Evolutionary conservation across 1,284 basidiomycete genomes (phyloP).

Genomic region (Ganoderma resinaceum): DNA sequence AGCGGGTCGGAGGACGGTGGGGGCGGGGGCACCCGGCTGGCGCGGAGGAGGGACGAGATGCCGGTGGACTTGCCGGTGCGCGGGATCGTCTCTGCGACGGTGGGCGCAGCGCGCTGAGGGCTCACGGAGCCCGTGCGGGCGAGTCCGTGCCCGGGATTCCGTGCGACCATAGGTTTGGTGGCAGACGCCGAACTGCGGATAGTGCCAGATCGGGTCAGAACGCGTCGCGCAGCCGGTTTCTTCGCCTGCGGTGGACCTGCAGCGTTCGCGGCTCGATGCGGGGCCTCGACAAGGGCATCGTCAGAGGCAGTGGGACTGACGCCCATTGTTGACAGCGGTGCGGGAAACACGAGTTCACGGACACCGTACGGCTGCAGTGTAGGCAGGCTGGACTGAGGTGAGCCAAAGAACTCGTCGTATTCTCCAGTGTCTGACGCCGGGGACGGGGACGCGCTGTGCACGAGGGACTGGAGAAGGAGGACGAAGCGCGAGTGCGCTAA

Average conservation of each 20-base stretch:
- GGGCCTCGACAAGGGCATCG: conserved; percentile 14
- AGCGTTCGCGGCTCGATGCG: neutral
- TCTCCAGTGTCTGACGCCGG: conserved; percentile 43
- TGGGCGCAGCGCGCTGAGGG: conserved; percentile 10
- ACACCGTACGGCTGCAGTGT: conserved; percentile 39
- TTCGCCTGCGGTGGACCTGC: conserved; percentile 4
- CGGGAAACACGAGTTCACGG: conserved; percentile 72
- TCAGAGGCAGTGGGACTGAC: conserved; percentile 16
- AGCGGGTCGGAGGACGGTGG: conserved; percentile 62
- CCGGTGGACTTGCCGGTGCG: conserved; percentile 8
- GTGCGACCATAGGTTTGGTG: neutral
- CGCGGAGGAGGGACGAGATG: conserved; percentile 45
- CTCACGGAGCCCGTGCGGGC: conserved; percentile 22
- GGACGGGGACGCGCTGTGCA: conserved; percentile 60
- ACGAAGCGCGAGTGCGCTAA: conserved; percentile 77
- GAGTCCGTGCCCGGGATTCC: neutral
- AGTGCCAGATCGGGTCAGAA: conserved; percentile 24
- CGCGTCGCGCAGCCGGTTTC: conserved; percentile 10
- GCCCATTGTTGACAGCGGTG: conserved; percentile 56
- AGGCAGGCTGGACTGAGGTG: conserved; percentile 34
- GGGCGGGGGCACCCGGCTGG: conserved; percentile 42
- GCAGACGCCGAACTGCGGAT: conserved; percentile 20
- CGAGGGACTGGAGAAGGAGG: conserved; percentile 72
- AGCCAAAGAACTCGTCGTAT: conserved; percentile 40
- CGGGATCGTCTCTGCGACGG: conserved; percentile 28